Conservation (phyloP, 768 basidiomycete species). For the Leucocoprinus birnbaumii region DNA sequence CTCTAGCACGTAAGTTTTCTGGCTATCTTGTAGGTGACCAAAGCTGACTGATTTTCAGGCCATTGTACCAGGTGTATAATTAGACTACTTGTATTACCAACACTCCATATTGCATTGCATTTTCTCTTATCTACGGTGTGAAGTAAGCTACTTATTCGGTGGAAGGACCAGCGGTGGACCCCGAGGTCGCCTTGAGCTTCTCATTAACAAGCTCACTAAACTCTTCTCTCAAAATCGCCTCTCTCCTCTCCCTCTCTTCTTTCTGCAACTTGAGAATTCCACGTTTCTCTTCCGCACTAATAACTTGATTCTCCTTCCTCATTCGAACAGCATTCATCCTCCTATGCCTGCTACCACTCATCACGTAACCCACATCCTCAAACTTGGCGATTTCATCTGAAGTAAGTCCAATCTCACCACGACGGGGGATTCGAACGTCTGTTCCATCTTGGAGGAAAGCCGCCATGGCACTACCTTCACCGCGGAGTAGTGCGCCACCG, state of each 20-base stretch:
- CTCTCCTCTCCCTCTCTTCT: conserved; percentile 91
- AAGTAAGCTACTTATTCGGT: conserved; percentile 2
- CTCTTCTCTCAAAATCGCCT: conserved; percentile 85
- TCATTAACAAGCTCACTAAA: conserved; percentile 83
- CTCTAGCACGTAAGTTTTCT: conserved; percentile 82
- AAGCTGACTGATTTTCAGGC: conserved; percentile 39
- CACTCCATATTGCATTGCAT: not conserved
- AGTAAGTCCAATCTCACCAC: conserved; percentile 96
- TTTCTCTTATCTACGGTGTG: not conserved
- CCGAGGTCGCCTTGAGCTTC: conserved; percentile 49
- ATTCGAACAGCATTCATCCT: conserved; percentile 99
- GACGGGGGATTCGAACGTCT: conserved; percentile 88
- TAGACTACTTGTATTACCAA: conserved; percentile 31
- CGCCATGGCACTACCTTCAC: conserved; percentile 98
- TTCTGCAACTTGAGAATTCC: conserved; percentile 92
- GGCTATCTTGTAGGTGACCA: conserved; percentile 7
- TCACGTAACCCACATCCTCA: conserved; percentile 93
- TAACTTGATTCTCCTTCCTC: conserved; percentile 99
- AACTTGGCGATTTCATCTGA: conserved; percentile 84
- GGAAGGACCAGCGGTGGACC: conserved; percentile 1
- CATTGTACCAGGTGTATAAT: conserved; percentile 92
- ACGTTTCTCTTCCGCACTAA: conserved; percentile 97
- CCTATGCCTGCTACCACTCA: conserved; percentile 93
- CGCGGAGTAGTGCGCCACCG: conserved; percentile 85
- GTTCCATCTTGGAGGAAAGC: conserved; percentile 88